Base-by-base conservation (phyloP, 176 grass and related monocot species). In the Calamus simplicifolius region DNA sequence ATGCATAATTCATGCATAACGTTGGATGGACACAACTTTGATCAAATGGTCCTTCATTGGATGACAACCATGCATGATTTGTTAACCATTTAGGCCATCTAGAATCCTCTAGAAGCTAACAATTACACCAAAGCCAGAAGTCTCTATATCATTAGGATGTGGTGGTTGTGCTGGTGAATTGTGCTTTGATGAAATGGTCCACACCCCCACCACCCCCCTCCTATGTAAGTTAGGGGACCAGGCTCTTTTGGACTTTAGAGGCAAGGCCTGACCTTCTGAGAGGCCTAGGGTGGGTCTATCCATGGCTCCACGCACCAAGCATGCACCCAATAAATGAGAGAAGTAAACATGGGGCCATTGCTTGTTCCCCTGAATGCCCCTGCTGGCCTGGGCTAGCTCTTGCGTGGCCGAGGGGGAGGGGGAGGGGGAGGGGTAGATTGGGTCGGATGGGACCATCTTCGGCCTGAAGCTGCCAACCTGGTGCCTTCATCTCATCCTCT, bases 211-310 rank as follows among this genome's bases (percentile, higher is more conserved):
- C 51, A 56, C 27, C 61, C 59, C 54, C 65, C 63, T 25, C 50
- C 21, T 69, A 16, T 61, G 18, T 68, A 14, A 14, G 59, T 53
- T 29, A 48, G 74, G 58, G 57, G 74, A 77, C 74, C 74, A 69
- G 69, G 18, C 74, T 69, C 61, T 48, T 69, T 19, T 77, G 26
- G 6, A 15, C 49, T 27, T 61, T 25, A 58, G 8, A 18, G 35
- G 56, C 18, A 5, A 75, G 73, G 62, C 63, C 62, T 43, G 35
- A 43, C 19, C 52, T 62, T 69, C 74, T 77, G 19, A 77, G 64
- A 77, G 59, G 49, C 74, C 65, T 77, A 57, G 54, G 30, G 49
- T 57, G 54, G 30, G 49, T 57, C 74, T 69, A 77, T 62, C 74
- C 49, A 68, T 57, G 52, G 35, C 35, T 43, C 35, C 64, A 63